Percentiles rank a stretch among this genome's conserved stretches.
Conservation (phyloP, 129 eudicot genomes). For the Pittosporum tobira region DNA sequence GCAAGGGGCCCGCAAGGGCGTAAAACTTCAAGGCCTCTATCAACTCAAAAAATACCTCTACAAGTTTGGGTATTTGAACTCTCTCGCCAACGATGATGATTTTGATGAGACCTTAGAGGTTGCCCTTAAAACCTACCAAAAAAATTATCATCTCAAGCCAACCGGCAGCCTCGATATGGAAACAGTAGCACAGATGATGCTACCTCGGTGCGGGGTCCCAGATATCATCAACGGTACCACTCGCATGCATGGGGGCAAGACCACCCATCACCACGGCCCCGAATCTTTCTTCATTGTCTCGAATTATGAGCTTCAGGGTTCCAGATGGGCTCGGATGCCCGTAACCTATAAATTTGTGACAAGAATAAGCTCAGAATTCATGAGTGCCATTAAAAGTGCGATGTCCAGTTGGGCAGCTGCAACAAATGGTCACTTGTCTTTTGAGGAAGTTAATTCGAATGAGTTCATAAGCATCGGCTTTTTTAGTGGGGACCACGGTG, state of each 20-base stretch:
- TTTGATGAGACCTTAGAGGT: slow-evolving; percentile 17
- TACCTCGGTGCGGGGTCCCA: slow-evolving; percentile 17
- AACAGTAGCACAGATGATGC: slow-evolving; percentile 12
- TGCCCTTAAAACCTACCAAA: slow-evolving; percentile 16
- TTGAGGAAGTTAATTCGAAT: too few species aligned
- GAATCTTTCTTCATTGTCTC: neutral
- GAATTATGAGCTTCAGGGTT: too few species aligned
- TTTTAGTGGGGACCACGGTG: slow-evolving; percentile 2
- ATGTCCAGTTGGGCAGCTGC: too few species aligned
- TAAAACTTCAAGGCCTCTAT: too few species aligned
- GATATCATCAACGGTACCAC: slow-evolving; percentile 15
- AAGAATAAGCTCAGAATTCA: too few species aligned
- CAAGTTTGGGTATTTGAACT: too few species aligned
- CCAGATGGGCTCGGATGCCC: too few species aligned
- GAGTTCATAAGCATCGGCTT: neutral
- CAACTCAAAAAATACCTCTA: too few species aligned
- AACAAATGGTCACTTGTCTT: too few species aligned
- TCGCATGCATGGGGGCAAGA: neutral
- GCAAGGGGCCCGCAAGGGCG: too few species aligned
- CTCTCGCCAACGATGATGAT: neutral
- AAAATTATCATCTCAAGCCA: slow-evolving; percentile 10
- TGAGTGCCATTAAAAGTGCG: too few species aligned
- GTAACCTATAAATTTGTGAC: too few species aligned
- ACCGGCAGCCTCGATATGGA: slow-evolving; percentile 6
- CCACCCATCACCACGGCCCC: neutral